Percentiles rank a stretch among this genome's conserved stretches.
Evolutionary conservation across 1,139 yeast genomes (phyloP).

Genomic region (Zhuliangozyma parablackwelliae): DNA sequence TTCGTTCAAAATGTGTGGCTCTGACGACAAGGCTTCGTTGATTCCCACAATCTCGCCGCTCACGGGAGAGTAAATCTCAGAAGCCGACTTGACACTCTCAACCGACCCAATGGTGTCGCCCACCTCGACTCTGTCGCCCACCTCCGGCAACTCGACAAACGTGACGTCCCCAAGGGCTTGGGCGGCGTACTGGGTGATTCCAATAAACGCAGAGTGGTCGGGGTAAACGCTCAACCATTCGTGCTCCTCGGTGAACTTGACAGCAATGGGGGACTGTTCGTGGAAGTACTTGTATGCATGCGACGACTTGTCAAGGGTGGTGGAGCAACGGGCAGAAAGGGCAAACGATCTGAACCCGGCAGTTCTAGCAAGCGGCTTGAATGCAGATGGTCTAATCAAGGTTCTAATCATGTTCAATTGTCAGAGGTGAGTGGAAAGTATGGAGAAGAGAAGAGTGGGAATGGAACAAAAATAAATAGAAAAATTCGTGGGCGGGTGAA

Average conservation of each 20-base stretch:
- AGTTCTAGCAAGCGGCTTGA: conserved; percentile 4
- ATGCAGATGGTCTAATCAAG: conserved; percentile 9
- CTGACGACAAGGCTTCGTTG: conserved; percentile 60
- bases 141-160: conserved; percentile 83
- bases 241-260: conserved; percentile 83
- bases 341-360: conserved; percentile 3
- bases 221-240: conserved; percentile 91
- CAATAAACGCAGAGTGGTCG: conserved; percentile 80
- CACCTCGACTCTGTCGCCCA: conserved; percentile 57
- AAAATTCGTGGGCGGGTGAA: no score
- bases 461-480: no score
- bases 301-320: conserved; percentile 43
- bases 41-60: conserved; percentile 71
- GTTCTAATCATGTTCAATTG: conserved; percentile 9
- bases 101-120: conserved; percentile 91
- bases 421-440: no score
- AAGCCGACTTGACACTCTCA: conserved; percentile 91
- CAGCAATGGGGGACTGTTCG: conserved; percentile 46
- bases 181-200: conserved; percentile 92
- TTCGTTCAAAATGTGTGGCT: conserved; percentile 74
- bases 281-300: conserved; percentile 44
- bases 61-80: conserved; percentile 89
- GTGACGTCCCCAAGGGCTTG: conserved; percentile 99
- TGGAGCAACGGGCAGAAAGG: conserved; percentile 3
- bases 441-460: no score